Evolutionary conservation across 208 protist genomes (phyloP).

Genomic region (Histomonas meleagridis): DNA sequence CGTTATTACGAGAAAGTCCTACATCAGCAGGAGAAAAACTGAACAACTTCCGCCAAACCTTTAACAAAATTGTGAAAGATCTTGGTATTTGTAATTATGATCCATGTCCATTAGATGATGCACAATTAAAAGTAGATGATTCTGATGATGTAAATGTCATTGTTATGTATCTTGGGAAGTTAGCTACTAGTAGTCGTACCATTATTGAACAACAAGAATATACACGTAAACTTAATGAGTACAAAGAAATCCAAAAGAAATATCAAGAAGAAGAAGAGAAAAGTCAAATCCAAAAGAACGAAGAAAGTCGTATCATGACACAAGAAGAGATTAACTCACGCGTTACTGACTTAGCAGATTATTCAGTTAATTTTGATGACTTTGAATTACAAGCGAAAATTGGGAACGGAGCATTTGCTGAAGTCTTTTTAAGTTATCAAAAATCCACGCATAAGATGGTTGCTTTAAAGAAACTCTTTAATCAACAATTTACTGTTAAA

Average conservation of each 20-base stretch:
- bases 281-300: background rate
- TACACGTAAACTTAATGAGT: background rate
- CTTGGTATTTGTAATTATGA: background rate
- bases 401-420: background rate
- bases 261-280: background rate
- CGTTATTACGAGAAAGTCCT: background rate
- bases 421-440: background rate
- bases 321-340: background rate
- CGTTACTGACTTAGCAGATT: background rate
- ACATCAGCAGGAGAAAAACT: background rate
- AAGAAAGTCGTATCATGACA: background rate
- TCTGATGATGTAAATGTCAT: background rate
- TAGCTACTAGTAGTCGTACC: background rate
- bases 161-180: background rate
- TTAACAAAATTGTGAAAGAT: background rate
- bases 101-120: background rate
- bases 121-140: background rate
- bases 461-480: background rate
- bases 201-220: background rate
- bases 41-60: background rate
- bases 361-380: background rate
- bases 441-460: background rate
- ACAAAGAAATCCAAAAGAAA: background rate
- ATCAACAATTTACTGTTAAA: background rate
- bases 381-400: conserved; percentile 5